Percentiles rank a stretch among this genome's conserved stretches.
These are phyloP conservation scores for Cytospora paraplurivora DNA, from an alignment of 2,329 filamentous ascomycete species.

Conservation along the genomic window DNA sequence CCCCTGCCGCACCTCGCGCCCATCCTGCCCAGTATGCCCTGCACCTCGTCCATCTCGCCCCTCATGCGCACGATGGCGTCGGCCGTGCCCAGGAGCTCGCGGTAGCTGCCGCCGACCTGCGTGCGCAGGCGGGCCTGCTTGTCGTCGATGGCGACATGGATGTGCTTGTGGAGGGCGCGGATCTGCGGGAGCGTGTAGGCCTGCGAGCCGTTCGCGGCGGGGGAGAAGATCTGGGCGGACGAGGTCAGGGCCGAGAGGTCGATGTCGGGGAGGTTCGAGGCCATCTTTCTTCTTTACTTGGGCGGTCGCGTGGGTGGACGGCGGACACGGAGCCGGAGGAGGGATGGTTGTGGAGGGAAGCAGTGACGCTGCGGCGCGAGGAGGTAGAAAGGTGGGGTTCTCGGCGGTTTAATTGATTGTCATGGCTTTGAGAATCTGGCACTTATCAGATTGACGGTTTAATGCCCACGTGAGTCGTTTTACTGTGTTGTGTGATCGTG, in stretches of 20 bases:
- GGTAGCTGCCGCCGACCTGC: conserved; percentile 71
- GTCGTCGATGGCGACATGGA: conserved; percentile 63
- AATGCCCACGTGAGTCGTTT: neutral
- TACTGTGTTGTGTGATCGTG: neutral
- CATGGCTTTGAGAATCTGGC: conserved; percentile 13
- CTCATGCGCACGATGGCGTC: conserved; percentile 95
- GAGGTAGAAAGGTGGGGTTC: neutral
- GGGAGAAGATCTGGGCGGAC: conserved; percentile 55
- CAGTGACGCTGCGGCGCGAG: conserved; percentile 2
- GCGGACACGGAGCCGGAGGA: neutral
- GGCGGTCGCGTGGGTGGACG: neutral
- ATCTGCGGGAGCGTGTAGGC: conserved; percentile 64
- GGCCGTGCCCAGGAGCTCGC: conserved; percentile 86
- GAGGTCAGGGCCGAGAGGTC: conserved; percentile 52
- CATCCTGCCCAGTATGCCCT: conserved; percentile 70
- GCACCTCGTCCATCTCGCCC: conserved; percentile 71
- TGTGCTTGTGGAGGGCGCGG: conserved; percentile 61
- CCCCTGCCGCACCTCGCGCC: conserved; percentile 75
- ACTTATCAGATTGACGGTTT: neutral
- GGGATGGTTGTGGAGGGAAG: neutral
- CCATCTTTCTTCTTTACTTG: conserved; percentile 37
- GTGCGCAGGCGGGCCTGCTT: conserved; percentile 63
- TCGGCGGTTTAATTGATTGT: conserved; percentile 12
- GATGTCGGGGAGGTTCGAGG: conserved; percentile 45
- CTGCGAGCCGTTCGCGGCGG: conserved; percentile 39